Base-by-base conservation (phyloP, 495 filamentous ascomycete species). In the Aspergillus steynii region DNA sequence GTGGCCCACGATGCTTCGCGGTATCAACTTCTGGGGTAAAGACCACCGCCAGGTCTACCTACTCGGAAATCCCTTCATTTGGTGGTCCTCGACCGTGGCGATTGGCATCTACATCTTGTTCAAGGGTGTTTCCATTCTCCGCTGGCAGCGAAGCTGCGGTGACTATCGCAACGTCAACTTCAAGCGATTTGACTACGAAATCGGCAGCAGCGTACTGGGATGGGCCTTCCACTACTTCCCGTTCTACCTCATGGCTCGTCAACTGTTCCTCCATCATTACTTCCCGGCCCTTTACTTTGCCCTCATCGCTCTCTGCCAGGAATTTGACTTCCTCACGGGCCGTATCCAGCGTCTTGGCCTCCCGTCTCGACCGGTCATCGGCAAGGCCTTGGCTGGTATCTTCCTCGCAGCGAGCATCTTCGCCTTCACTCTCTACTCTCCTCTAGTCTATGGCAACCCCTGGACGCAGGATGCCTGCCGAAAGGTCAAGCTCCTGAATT, bases 11-110 rank as follows among this genome's bases (percentile, higher is more conserved):
- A 84, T 99, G 56, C 86, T 86, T 62, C 92, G 95, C 62, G 95
- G 95, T 60, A 99, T 99, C 83, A 99, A 99, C 79, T 99, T 99
- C 84, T 99, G 95, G 95, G 95, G 95, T 60, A 92, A 90, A 67
- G 85, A 97, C 58, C 81, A 96, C 68, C 90, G 92, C 61, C 95
- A 99, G 77, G 90, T 99, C 64, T 99, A 99, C 72, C 87, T 99
- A 5, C 88, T 97, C 50, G 95, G 95, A 57, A 99, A 99, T 72
- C 96, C 95, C 2, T 74, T 97, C 58, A 87, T 99, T 64, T 99
- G 95, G 95, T 97, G 90, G 89, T 87, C 86, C 10, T 91, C 90
- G 2, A 96, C 90, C 28, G 80, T 83, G n/a, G 91, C 92, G 3
- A 83, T 99, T 60, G 86, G 75, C 27, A 74, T 92, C 46, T 99